Evolutionary conservation across 345 rosid genomes (phyloP).

Genomic region (Cardamine resedifolia): DNA sequence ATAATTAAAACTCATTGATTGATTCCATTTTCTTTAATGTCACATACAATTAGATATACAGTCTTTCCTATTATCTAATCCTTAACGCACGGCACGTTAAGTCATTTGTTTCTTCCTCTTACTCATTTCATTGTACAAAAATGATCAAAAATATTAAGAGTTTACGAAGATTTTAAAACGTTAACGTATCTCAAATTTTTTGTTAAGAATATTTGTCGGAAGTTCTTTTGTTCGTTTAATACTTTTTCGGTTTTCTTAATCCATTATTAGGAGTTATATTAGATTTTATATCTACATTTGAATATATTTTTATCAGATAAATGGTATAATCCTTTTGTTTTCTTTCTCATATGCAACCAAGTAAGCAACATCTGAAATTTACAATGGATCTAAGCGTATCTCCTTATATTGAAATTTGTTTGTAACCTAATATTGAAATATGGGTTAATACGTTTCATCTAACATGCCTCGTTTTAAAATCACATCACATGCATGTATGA

Average conservation of each 20-base stretch:
- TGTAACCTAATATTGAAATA: background rate
- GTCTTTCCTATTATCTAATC: background rate
- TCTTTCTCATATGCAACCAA: background rate
- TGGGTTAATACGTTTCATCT: slow-evolving; percentile 10
- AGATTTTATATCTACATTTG: background rate
- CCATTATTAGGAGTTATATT: background rate
- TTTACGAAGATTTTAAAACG: background rate
- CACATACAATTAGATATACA: background rate
- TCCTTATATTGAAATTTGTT: background rate
- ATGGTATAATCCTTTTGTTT: too few species aligned
- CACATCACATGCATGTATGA: slow-evolving; percentile 21
- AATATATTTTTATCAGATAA: too few species aligned
- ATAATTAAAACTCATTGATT: slow-evolving; percentile 26
- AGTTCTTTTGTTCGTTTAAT: background rate
- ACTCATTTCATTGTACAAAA: background rate
- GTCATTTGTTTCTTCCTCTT: background rate
- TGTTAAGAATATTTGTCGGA: slow-evolving; percentile 17
- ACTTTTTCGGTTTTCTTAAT: background rate
- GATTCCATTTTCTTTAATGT: slow-evolving; percentile 6
- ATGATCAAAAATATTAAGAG: background rate
- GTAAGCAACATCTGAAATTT: background rate
- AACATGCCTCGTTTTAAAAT: background rate
- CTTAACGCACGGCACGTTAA: slow-evolving; percentile 19
- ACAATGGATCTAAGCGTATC: background rate
- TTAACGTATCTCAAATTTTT: slow-evolving; percentile 7